A percentile compares a stretch with the other conserved stretches of the same genome.
Evolutionary conservation across 495 filamentous ascomycete genomes (phyloP).

Genomic region (Tuber melanosporum): DNA sequence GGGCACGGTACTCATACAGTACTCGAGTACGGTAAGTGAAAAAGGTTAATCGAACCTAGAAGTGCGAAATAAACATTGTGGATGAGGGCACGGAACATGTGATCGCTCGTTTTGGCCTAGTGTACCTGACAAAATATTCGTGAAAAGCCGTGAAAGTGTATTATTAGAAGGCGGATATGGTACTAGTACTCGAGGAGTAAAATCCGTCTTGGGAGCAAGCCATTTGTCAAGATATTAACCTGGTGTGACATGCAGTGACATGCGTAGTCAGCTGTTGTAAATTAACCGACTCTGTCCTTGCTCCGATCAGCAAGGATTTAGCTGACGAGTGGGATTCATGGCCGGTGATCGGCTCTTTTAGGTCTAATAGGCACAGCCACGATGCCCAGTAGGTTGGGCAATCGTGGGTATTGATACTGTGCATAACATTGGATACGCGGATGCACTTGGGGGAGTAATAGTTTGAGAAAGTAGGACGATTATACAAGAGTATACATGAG

Average conservation of each 20-base stretch:
- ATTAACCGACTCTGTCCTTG: background rate
- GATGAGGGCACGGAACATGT: background rate
- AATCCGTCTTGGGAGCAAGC: background rate
- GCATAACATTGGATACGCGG: background rate
- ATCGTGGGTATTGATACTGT: background rate
- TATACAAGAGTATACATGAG: background rate
- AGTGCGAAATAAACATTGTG: background rate
- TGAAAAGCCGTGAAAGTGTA: background rate
- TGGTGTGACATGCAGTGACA: background rate
- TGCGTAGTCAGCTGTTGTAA: background rate
- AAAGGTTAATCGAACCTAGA: background rate
- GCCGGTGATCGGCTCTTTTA: background rate
- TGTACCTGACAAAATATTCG: background rate
- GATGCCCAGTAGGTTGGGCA: background rate
- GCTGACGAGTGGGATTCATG: background rate
- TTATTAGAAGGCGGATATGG: background rate
- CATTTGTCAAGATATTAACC: background rate
- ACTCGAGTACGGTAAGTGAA: background rate
- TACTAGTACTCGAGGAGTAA: too few relatives aligned
- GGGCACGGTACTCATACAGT: background rate
- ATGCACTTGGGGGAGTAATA: too few relatives aligned
- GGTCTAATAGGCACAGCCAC: background rate
- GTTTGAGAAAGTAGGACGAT: too few relatives aligned
- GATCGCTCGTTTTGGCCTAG: background rate
- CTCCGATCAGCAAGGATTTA: background rate